Evolutionary conservation across 805 yeast species (phyloP).

Genomic region (Metschnikowia borealis): DNA sequence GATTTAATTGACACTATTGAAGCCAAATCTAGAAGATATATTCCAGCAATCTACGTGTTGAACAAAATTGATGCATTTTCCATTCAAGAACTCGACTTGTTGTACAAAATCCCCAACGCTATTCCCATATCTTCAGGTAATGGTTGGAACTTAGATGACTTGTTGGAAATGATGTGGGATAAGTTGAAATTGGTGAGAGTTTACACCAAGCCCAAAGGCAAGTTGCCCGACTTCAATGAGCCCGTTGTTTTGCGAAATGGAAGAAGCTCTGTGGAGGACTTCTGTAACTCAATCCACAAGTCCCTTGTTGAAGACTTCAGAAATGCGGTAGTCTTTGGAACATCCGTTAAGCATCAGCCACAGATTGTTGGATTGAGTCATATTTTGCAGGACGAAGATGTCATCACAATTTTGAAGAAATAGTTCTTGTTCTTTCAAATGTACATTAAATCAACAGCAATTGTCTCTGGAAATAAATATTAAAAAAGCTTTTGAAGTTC

Average conservation of each 20-base stretch:
- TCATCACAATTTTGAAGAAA: slow-evolving; percentile 87
- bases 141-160: slow-evolving; percentile 96
- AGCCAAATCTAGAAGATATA: slow-evolving; percentile 83
- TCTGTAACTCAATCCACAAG: slow-evolving; percentile 95
- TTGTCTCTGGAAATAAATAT: not conserved
- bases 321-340: slow-evolving; percentile 88
- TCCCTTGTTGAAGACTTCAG: slow-evolving; percentile 90
- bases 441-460: not conserved
- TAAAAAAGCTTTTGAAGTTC: too few species aligned
- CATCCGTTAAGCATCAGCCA: slow-evolving; percentile 96
- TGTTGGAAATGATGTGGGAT: slow-evolving; percentile 94
- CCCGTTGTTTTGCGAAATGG: slow-evolving; percentile 89
- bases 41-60: slow-evolving; percentile 91
- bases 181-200: slow-evolving; percentile 87
- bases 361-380: slow-evolving; percentile 91
- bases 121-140: slow-evolving; percentile 94
- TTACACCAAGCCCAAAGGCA: slow-evolving; percentile 95
- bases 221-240: slow-evolving; percentile 86
- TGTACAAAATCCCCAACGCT: slow-evolving; percentile 92
- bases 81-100: slow-evolving; percentile 83
- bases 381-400: slow-evolving; percentile 90
- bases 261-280: slow-evolving; percentile 85
- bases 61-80: slow-evolving; percentile 96
- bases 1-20: slow-evolving; percentile 93
- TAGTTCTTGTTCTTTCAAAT: slow-evolving; percentile 13